phyloP scores from a whole-genome alignment of 2,329 filamentous ascomycete genomes.

The Stemphylium lycopersici region DNA sequence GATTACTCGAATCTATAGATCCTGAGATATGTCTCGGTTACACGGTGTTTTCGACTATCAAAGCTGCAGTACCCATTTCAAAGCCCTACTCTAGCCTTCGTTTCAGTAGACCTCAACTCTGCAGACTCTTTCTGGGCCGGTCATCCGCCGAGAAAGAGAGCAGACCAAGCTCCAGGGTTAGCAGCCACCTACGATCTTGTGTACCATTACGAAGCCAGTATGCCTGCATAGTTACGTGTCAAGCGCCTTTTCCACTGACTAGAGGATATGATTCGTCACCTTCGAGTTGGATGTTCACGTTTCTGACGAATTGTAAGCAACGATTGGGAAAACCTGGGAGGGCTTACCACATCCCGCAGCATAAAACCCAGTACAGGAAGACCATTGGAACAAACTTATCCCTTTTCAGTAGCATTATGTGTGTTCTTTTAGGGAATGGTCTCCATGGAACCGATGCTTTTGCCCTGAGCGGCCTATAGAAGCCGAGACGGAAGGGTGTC shows the following conservation, averaged over 20 bases:
- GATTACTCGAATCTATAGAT: neutral
- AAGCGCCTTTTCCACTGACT: neutral
- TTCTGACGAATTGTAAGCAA: conserved; percentile 5
- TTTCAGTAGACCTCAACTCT: neutral
- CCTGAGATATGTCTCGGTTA: neutral
- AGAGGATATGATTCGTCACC: neutral
- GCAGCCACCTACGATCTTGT: neutral
- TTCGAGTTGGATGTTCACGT: neutral
- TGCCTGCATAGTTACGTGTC: neutral
- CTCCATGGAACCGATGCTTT: neutral
- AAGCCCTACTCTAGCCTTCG: neutral
- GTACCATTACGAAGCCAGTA: neutral
- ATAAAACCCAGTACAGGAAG: neutral
- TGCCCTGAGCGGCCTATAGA: neutral
- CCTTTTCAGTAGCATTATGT: neutral
- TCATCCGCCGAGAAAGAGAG: neutral
- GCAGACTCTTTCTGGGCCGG: neutral
- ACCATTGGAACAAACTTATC: neutral
- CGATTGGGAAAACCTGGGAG: conserved; percentile 1
- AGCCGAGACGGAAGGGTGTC: neutral
- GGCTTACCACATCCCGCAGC: conserved; percentile 11
- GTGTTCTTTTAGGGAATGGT: conserved; percentile 1
- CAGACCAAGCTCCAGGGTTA: neutral
- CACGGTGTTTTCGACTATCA: neutral
- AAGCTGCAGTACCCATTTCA: neutral